phyloP scores from a whole-genome alignment of 441 rosid species.

The Populus hybrid region DNA sequence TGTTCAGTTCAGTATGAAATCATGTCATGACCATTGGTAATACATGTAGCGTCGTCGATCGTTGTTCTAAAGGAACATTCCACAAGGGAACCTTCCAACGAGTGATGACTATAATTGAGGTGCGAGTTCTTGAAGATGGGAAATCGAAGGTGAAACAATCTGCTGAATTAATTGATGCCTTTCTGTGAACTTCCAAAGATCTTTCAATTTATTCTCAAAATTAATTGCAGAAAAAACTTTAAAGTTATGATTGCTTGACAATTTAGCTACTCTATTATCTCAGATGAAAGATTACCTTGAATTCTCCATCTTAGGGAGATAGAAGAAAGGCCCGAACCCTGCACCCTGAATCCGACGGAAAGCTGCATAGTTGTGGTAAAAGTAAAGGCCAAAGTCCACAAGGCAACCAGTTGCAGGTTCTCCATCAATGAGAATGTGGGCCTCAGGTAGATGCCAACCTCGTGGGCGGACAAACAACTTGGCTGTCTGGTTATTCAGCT shows the following conservation, averaged over 20 bases:
- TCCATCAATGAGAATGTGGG: constrained; percentile 79
- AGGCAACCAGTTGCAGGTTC: constrained; percentile 90
- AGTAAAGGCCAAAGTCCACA: constrained; percentile 85
- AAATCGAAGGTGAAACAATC: neutral
- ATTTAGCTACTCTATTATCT: neutral
- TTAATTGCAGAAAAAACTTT: neutral
- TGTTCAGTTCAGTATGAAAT: neutral
- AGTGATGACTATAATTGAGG: neutral
- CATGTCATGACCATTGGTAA: neutral
- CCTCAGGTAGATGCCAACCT: constrained; percentile 93
- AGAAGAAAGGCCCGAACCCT: constrained; percentile 90
- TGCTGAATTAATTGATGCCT: neutral
- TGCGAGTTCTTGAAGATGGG: neutral
- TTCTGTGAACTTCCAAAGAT: neutral
- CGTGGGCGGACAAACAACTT: constrained; percentile 86
- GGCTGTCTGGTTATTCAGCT: constrained; percentile 78
- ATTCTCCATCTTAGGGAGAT: constrained; percentile 95
- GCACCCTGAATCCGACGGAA: constrained; percentile 68
- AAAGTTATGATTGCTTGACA: neutral
- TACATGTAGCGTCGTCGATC: neutral
- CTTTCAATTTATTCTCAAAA: neutral
- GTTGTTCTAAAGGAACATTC: neutral
- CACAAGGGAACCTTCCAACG: neutral
- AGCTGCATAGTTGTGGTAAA: constrained; percentile 65
- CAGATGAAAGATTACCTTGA: constrained; percentile 48